A percentile compares a stretch with the other conserved stretches of the same genome.
Evolutionary conservation across 495 filamentous ascomycete species (phyloP).

Genomic region (Neurospora sublineolata): DNA sequence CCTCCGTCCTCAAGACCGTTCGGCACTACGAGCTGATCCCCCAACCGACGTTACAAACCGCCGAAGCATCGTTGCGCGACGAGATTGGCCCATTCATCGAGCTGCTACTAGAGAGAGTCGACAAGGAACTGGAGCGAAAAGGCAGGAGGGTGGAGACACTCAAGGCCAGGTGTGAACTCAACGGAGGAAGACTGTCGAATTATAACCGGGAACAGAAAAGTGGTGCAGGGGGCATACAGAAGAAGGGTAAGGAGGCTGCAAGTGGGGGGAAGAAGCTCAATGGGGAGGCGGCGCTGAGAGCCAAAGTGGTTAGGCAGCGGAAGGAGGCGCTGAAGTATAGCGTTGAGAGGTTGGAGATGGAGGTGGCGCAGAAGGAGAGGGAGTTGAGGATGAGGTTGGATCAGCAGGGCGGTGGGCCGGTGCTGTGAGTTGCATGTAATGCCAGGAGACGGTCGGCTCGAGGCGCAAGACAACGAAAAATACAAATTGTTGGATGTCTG

Average conservation of each 20-base stretch:
- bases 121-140: slow-evolving; percentile 33
- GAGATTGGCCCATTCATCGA: slow-evolving; percentile 38
- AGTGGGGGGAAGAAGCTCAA: slow-evolving; percentile 6
- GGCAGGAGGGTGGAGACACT: slow-evolving; percentile 37
- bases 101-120: slow-evolving; percentile 35
- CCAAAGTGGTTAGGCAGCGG: slow-evolving; percentile 27
- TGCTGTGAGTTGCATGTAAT: no score
- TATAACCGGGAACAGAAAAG: background rate
- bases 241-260: background rate
- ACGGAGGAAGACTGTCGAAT: slow-evolving; percentile 31
- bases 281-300: slow-evolving; percentile 25
- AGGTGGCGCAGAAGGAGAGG: slow-evolving; percentile 40
- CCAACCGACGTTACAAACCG: slow-evolving; percentile 34
- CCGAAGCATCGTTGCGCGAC: slow-evolving; percentile 38
- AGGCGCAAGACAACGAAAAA: background rate
- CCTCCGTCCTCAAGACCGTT: slow-evolving; percentile 35
- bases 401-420: background rate
- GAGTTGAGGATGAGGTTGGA: slow-evolving; percentile 37
- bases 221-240: background rate
- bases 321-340: slow-evolving; percentile 37
- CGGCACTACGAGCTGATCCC: slow-evolving; percentile 44
- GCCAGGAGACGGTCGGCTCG: background rate
- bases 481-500: no score
- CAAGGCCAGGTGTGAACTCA: slow-evolving; percentile 35
- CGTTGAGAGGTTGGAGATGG: slow-evolving; percentile 38